Conservation (phyloP, 805 yeast species). For the Limtongia smithiae region DNA sequence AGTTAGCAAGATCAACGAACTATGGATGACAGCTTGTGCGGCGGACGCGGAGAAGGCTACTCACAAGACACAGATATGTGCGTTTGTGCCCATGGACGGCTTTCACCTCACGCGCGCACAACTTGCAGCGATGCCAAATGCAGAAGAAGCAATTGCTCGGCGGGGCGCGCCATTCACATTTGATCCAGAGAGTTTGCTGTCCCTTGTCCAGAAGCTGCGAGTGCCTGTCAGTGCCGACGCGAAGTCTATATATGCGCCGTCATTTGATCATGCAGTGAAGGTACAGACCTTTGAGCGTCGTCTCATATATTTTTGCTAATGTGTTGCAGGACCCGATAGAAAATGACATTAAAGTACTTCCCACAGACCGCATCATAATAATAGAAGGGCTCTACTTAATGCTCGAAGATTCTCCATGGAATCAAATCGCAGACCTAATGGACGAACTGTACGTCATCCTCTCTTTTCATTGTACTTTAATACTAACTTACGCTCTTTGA, state of each 20-base stretch:
- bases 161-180: conserved; percentile 89
- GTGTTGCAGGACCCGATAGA: conserved; percentile 57
- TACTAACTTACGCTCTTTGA: neutral
- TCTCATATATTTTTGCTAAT: neutral
- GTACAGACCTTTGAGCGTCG: neutral
- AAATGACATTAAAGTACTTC: conserved; percentile 47
- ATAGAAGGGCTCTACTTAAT: conserved; percentile 76
- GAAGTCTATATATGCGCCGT: conserved; percentile 45
- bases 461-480: neutral
- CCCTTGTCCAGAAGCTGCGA: conserved; percentile 37
- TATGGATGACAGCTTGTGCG: neutral
- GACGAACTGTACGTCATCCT: conserved; percentile 33
- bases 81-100: conserved; percentile 69
- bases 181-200: conserved; percentile 52
- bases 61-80: conserved; percentile 21
- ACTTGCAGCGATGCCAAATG: conserved; percentile 50
- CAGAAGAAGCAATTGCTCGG: conserved; percentile 54
- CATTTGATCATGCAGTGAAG: conserved; percentile 62
- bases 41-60: neutral
- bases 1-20: conserved; percentile 7
- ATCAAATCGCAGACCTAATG: conserved; percentile 42
- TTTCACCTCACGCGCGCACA: conserved; percentile 58
- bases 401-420: conserved; percentile 60
- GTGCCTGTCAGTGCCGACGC: conserved; percentile 30
- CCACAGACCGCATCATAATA: conserved; percentile 53